phyloP scores from a whole-genome alignment of 352 stramenopile species.

The Pythium phragmiticola region DNA sequence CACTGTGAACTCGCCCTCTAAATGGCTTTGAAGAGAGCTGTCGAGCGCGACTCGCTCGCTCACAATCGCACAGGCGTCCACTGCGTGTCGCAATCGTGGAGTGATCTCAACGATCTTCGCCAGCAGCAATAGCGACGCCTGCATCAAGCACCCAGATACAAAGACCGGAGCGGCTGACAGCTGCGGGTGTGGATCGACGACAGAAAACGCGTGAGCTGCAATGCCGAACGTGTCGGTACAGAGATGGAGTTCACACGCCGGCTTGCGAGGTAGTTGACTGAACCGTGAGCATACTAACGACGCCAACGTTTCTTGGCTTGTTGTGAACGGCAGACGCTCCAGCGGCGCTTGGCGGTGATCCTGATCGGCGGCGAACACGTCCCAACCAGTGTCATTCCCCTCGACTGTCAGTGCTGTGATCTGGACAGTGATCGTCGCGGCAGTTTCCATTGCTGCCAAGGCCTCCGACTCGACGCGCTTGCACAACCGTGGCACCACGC shows the following conservation, averaged over 20 bases:
- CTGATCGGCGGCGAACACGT: conserved; percentile 35
- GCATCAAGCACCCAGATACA: conserved; percentile 34
- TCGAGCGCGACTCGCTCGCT: background rate
- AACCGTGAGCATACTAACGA: conserved; percentile 17
- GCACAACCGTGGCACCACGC: conserved; percentile 27
- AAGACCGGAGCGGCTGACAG: conserved; percentile 2
- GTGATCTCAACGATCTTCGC: background rate
- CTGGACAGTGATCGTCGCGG: conserved; percentile 20
- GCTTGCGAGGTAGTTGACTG: conserved; percentile 16
- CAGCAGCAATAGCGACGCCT: conserved; percentile 21
- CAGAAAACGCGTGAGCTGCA: background rate
- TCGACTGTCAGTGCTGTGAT: conserved; percentile 6
- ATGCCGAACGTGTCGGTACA: conserved; percentile 33
- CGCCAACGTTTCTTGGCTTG: conserved; percentile 13
- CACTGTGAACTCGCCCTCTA: background rate
- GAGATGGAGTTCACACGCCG: conserved; percentile 28
- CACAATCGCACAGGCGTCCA: conserved; percentile 16
- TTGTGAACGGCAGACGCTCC: conserved; percentile 1
- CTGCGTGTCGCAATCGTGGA: background rate
- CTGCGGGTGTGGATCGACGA: background rate
- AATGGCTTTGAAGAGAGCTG: background rate
- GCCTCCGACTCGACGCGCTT: conserved; percentile 11
- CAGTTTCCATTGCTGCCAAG: conserved; percentile 12
- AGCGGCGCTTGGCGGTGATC: conserved; percentile 30
- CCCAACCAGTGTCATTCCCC: conserved; percentile 5